Base-by-base conservation (phyloP, 257 asterid species). In the Solanum microdontum region DNA sequence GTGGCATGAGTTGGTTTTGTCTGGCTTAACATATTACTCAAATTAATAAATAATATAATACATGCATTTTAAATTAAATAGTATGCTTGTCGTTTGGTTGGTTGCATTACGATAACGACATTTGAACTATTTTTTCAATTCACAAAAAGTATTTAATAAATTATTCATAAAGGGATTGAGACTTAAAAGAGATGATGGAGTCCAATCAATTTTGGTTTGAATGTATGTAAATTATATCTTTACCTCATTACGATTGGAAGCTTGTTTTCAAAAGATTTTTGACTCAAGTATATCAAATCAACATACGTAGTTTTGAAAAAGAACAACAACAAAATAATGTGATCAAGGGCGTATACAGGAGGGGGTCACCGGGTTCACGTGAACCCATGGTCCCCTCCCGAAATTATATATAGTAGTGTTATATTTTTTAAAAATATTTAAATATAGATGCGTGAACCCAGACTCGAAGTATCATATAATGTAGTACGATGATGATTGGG, bases 251-350 rank as follows among this genome's bases (percentile, higher is more conserved):
- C 0, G 5, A 43, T 11, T 3, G 51, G 4, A 5, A 39, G 12
- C 4, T 39, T 39, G 0, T 39, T 39, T 39, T 11, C 4, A 15
- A 0, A 55, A 55, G 1, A 55, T 19, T 1, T 0, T 51, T 55
- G 0, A 55, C 0, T 6, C 0, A 19, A 19, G 1, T 55, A 2
- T 3, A 19, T 7, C 0, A 17, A 17, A 7, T 55, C 0, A 55
- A 17, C 0, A 21, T 55, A 55, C 1, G 0, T 55, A 51, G 11
- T 55, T 55, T 24, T 66, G 4, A 60, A 21, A n/a, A 23, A 51
- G 1, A 60, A 1, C 0, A 60, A 60, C 0, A 8, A 21, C 1
- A 60, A 60, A 23, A 60, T 60, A 60, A 60, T 60, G 14, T 62
- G 1, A 9, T n/a, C n/a, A n/a, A n/a, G n/a, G n/a, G n/a, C n/a